Percentiles rank a stretch among this genome's conserved stretches.
Evolutionary conservation across 345 rosid species (phyloP).

Genomic region (Iberis pinnata): DNA sequence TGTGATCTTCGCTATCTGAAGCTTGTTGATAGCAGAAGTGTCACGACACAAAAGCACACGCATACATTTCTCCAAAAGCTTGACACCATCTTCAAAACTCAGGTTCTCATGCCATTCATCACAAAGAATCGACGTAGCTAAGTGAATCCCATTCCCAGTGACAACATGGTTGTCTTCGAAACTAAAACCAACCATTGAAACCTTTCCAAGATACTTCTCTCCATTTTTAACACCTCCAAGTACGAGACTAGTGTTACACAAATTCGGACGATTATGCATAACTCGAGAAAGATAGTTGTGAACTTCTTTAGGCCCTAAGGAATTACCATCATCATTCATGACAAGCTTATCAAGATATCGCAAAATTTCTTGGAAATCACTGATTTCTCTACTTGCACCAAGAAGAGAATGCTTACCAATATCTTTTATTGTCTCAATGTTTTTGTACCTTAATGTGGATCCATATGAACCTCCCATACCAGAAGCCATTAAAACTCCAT

Average conservation of each 20-base stretch:
- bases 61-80: slow-evolving; percentile 83
- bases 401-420: slow-evolving; percentile 87
- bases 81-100: slow-evolving; percentile 83
- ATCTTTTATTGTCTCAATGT: slow-evolving; percentile 66
- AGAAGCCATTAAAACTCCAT: slow-evolving; percentile 88
- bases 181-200: slow-evolving; percentile 82
- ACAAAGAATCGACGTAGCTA: slow-evolving; percentile 87
- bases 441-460: slow-evolving; percentile 80
- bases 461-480: slow-evolving; percentile 97
- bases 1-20: slow-evolving; percentile 93
- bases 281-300: slow-evolving; percentile 81
- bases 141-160: slow-evolving; percentile 92
- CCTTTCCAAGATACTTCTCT: slow-evolving; percentile 91
- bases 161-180: slow-evolving; percentile 89
- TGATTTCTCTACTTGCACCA: slow-evolving; percentile 88
- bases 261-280: slow-evolving; percentile 83
- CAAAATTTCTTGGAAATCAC: slow-evolving; percentile 85
- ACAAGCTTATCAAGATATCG: slow-evolving; percentile 78
- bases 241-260: slow-evolving; percentile 89
- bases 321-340: slow-evolving; percentile 97
- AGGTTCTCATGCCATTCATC: slow-evolving; percentile 81
- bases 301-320: slow-evolving; percentile 94
- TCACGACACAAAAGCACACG: slow-evolving; percentile 93
- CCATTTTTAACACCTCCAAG: slow-evolving; percentile 93
- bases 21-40: slow-evolving; percentile 86